Evolutionary conservation across 345 rosid species (phyloP).

Genomic region (Diplotaxis tenuifolia): DNA sequence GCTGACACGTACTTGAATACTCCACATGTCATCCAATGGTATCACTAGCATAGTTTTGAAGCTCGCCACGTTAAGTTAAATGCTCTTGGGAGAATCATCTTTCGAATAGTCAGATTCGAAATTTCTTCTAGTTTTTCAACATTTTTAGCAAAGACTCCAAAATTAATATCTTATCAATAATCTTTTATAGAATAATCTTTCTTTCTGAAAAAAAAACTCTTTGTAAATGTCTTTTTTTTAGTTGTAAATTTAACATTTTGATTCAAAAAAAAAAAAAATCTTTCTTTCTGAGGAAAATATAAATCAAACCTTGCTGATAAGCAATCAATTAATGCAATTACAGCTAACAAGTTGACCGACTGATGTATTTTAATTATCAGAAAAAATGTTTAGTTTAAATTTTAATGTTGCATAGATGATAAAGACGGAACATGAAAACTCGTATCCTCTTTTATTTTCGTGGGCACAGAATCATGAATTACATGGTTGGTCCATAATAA

Average conservation of each 20-base stretch:
- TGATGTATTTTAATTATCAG: not conserved
- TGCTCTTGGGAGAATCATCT: not conserved
- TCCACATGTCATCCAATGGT: conserved; percentile 9
- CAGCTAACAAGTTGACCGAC: conserved; percentile 32
- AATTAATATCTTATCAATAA: not conserved
- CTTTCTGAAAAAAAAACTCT: too few species aligned
- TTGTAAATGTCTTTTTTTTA: too few species aligned
- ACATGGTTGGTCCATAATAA: too few species aligned
- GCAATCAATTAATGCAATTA: conserved; percentile 20
- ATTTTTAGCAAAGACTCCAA: not conserved
- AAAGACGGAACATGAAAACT: conserved; percentile 20
- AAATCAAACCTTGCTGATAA: conserved; percentile 6
- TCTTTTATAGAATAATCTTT: not conserved
- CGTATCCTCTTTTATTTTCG: too few species aligned
- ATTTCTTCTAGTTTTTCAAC: not conserved
- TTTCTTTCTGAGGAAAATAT: not conserved
- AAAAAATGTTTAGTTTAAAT: not conserved
- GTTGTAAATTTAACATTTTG: too few species aligned
- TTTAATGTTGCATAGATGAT: conserved; percentile 14
- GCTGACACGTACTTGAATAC: conserved; percentile 15
- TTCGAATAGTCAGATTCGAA: conserved; percentile 3
- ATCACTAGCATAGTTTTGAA: not conserved
- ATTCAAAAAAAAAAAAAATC: too few species aligned
- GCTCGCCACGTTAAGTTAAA: conserved; percentile 15
- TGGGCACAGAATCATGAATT: too few species aligned